Evolutionary conservation across 768 basidiomycete genomes (phyloP), one percentile per base, ranked within the genome.

Genomic region (Mycena polygramma): DNA sequence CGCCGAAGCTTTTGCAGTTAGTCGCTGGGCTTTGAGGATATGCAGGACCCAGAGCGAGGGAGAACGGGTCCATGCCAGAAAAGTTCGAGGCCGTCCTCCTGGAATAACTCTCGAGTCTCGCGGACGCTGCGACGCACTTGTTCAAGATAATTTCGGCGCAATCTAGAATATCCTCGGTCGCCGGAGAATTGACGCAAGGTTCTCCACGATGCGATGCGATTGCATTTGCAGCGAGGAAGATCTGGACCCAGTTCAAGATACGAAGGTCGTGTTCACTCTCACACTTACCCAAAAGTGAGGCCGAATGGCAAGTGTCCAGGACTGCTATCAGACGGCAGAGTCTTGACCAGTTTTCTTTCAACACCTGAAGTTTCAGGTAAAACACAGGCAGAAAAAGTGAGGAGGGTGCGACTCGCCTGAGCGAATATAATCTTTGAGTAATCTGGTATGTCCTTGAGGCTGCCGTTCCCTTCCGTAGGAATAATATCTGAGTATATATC

Each of bases 351-450:
- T 58, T 60, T 10, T 48, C 4, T 26, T 48, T 46, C 45, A 60
- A 36, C 7, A 48, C 58, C 58, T 60, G 24, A 17, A 35, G 26
- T 8, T 17, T 7, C 17, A 45, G 43, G 7, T 20, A 10, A 45
- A 30, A 7, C 2, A 19, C 43, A 30, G 17, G 10, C 15, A n/a
- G 7, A 6, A 7, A 9, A 30, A 19, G 20, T 26, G 24, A n/a
- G n/a, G 20, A n/a, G n/a, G 15, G n/a, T 14, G 3, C 22, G 45
- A 48, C 26, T 11, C 10, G 35, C 58, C 15, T 60, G 4, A 5
- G 43, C 43, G 17, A 30, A 46, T 46, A 60, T 60, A 11, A 60
- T 43, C 48, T 60, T 60, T 2, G 58, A 60, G 43, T 60, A 60
- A 35, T 60, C 58, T 5, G 43, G 58, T 24, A 6, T 36, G 7